Base-by-base conservation (phyloP, 1,284 basidiomycete genomes). In the Irpex sp. region DNA sequence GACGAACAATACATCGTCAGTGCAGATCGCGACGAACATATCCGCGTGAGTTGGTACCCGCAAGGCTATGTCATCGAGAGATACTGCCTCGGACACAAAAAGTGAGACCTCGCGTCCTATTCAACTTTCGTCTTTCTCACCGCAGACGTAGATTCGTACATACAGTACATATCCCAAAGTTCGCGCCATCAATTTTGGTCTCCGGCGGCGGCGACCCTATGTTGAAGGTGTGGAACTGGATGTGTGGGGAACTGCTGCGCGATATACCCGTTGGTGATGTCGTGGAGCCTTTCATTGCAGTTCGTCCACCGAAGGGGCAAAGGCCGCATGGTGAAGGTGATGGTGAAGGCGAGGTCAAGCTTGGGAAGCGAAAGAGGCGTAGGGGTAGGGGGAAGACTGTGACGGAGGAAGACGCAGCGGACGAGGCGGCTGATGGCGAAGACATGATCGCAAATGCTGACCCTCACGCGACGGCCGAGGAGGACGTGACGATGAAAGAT, bases 11-110 rank as follows among this genome's bases (percentile, higher is more conserved):
- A 83, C 70, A 87, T 98, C 69, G 82, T 97, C 68, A 93, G 94
- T 0, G 90, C 93, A 0, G 95, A 97, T 73, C 79, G 95, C 54
- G 95, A 97, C 71, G 95, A 97, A 72, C 95, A 97, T 72, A 90
- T 98, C 60, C 83, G 95, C 59, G 83, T 96, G n/a, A 94, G 92
- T 70, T 87, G 91, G 83, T 97, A 86, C 71, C 95, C 95, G 0
- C 80, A 90, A 63, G 90, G 93, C 11, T 91, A 90, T 68, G 84
- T 86, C 39, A 90, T 97, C 62, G 93, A 97, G 73, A 84, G 83
- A 63, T 97, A 88, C 74, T 91, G 94, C 65, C 82, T 95, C 47
- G 95, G 94, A 5, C 90, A 93, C 71, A 81, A 83, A 68, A 91
- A 89, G 92, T 95, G 66, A 68, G 86, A 78, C n/a, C 31, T 35